Evolutionary conservation across 2,329 filamentous ascomycete species (phyloP).

Genomic region (Beauveria rudraprayagi): DNA sequence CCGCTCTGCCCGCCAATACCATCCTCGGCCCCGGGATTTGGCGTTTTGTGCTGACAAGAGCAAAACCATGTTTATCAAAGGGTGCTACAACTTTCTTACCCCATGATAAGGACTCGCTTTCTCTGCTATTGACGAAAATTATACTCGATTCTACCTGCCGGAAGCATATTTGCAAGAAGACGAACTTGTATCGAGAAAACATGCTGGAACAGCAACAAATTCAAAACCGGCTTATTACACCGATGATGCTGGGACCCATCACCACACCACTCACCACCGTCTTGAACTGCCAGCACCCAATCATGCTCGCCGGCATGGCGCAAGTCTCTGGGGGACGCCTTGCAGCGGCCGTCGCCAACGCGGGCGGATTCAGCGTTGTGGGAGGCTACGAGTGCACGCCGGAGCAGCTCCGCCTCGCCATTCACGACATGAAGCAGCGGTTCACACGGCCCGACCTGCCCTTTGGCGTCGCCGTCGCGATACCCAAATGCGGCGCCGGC

Average conservation of each 20-base stretch:
- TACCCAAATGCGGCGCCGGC: constrained; percentile 76
- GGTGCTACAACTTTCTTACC: too few relatives aligned
- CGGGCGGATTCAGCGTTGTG: constrained; percentile 73
- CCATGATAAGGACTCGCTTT: background rate
- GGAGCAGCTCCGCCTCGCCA: constrained; percentile 65
- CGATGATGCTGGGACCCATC: constrained; percentile 43
- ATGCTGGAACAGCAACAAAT: background rate
- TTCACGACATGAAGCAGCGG: constrained; percentile 74
- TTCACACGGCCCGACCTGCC: constrained; percentile 61
- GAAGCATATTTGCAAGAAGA: background rate
- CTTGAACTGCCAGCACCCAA: constrained; percentile 76
- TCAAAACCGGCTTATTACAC: background rate
- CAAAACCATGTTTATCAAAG: too few relatives aligned
- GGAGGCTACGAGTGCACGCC: constrained; percentile 67
- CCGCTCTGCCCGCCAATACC: too few relatives aligned
- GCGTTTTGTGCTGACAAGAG: too few relatives aligned
- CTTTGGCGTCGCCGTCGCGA: constrained; percentile 84
- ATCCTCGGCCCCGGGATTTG: too few relatives aligned
- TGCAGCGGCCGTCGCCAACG: constrained; percentile 81
- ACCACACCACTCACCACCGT: constrained; percentile 71
- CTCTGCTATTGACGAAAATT: background rate
- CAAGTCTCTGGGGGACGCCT: constrained; percentile 69
- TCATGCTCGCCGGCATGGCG: constrained; percentile 95
- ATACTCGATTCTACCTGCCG: background rate
- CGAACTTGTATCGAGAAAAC: background rate